phyloP scores from a whole-genome alignment of 768 basidiomycete species.

The Rubroboletus pulcherrimus region DNA sequence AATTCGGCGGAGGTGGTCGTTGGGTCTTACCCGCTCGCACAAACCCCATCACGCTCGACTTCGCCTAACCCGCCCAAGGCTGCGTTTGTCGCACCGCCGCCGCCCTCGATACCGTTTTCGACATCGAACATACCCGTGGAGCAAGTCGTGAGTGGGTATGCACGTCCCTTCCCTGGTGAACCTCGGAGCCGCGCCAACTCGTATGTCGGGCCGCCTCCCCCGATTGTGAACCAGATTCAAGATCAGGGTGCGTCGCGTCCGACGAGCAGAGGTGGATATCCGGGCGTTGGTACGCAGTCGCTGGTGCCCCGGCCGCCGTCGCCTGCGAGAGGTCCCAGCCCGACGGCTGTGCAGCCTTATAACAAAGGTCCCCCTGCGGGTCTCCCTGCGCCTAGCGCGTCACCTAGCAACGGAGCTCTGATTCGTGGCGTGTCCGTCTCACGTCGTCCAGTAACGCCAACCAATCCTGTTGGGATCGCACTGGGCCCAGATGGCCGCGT shows the following conservation, averaged over 20 bases:
- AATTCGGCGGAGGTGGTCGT: slow-evolving; percentile 75
- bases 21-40: slow-evolving; percentile 62
- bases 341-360: slow-evolving; percentile 15
- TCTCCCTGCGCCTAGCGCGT: no score
- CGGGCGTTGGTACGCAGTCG: slow-evolving; percentile 77
- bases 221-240: slow-evolving; percentile 23
- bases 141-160: slow-evolving; percentile 71
- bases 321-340: slow-evolving; percentile 36
- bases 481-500: slow-evolving; percentile 80
- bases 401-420: background rate
- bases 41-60: slow-evolving; percentile 54
- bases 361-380: slow-evolving; percentile 4
- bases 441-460: slow-evolving; percentile 59
- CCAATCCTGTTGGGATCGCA: slow-evolving; percentile 77
- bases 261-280: slow-evolving; percentile 61
- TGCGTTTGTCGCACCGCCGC: slow-evolving; percentile 69
- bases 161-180: slow-evolving; percentile 87
- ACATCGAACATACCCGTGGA: slow-evolving; percentile 57
- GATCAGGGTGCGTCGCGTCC: slow-evolving; percentile 46
- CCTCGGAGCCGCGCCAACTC: slow-evolving; percentile 55
- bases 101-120: slow-evolving; percentile 31
- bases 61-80: slow-evolving; percentile 76
- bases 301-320: slow-evolving; percentile 63
- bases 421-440: slow-evolving; percentile 25
- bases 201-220: slow-evolving; percentile 30